Percentiles rank a stretch among this genome's conserved stretches.
These are phyloP conservation scores for Rhodomyrtus psidioides DNA, from an alignment of 441 rosid species.

Conservation along the genomic window DNA sequence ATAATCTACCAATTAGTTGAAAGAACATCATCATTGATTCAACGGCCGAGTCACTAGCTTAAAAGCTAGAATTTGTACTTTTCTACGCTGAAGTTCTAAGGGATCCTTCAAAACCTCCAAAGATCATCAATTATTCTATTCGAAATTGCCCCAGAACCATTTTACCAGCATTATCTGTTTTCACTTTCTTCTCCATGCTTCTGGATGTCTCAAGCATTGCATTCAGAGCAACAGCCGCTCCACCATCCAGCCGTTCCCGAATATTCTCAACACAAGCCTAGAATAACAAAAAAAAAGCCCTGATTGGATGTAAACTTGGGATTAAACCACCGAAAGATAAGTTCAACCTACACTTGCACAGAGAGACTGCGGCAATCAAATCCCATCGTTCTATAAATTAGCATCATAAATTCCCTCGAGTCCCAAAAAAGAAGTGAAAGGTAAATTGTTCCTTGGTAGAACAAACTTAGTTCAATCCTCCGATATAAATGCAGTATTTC, in stretches of 20 bases:
- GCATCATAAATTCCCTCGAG: neutral
- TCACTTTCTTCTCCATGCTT: conserved; percentile 60
- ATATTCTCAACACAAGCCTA: conserved; percentile 73
- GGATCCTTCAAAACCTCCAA: neutral
- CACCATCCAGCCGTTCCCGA: conserved; percentile 55
- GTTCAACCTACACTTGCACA: neutral
- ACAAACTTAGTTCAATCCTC: neutral
- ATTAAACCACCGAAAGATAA: neutral
- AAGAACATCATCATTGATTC: neutral
- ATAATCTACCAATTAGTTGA: neutral
- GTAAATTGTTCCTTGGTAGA: neutral
- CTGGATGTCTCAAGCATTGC: conserved; percentile 76
- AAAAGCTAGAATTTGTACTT: neutral
- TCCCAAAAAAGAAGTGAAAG: neutral
- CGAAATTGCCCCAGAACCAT: conserved; percentile 4
- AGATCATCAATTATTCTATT: neutral
- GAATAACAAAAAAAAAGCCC: neutral
- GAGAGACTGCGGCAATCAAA: neutral
- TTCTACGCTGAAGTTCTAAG: neutral
- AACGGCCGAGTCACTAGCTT: neutral
- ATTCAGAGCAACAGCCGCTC: conserved; percentile 54
- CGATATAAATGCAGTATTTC: neutral
- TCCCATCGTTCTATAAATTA: neutral
- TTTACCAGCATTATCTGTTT: conserved; percentile 56
- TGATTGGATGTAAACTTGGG: neutral